Evolutionary conservation across 1,284 basidiomycete species (phyloP), one percentile per base, ranked within the genome.

Genomic region (Cryptococcus sp.): DNA sequence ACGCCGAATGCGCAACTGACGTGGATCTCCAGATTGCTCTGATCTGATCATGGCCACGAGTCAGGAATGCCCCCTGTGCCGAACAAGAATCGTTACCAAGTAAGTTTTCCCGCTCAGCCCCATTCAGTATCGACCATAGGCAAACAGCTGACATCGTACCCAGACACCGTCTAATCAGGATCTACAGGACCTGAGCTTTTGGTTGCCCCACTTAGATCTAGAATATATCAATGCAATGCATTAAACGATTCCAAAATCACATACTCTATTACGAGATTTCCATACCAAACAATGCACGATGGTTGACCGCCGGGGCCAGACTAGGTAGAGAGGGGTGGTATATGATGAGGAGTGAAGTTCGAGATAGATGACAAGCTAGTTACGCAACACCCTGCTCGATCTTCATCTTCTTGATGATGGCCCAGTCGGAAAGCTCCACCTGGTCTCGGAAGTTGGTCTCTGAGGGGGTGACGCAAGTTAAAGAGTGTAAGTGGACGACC

Each of bases 351-450:
- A 20, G 20, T 18, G 23, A 23, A 44, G 23, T 12, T 5, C 42
- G 9, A 15, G 45, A 46, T 33, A 9, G 28, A 33, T 33, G 5
- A 4, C 5, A 23, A 28, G 45, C 9, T 36, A 35, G n/a, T 55
- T 67, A 80, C 24, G 64, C 64, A 57, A 83, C 79, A 62, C 80
- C 79, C 55, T 82, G 75, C 56, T 94, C 88, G 18, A 85, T 82
- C 80, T 98, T 98, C 72, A 98, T 82, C 55, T 85, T 85, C 78
- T 90, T 94, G 76, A 99, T 93, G 58, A 98, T 83, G 18, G 87
- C 81, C 93, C 94, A 98, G 71, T 98, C 96, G 61, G 95, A 90
- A 63, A 84, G 88, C 24, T 88, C 84, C 33, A 96, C 91, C 73
- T 96, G 90, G 28, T 87, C 82, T 80, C 91, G 89, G 82, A 96